These are phyloP conservation scores for Aspergillus wentii DNA, from an alignment of 495 filamentous ascomycete species.

Conservation along the genomic window DNA sequence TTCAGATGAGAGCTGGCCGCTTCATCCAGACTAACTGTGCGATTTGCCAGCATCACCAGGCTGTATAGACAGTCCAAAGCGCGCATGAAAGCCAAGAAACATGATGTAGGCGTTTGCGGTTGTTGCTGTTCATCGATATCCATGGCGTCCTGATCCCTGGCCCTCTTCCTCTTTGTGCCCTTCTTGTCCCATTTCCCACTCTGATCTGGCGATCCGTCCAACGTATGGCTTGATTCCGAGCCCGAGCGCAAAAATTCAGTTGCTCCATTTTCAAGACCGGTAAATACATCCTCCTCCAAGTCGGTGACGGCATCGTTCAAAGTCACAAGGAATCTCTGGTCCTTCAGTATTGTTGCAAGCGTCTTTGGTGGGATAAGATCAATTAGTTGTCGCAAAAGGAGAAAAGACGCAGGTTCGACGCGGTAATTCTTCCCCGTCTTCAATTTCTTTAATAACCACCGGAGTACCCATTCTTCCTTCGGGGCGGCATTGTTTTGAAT, in stretches of 20 bases:
- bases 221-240: constrained; percentile 35
- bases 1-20: constrained; percentile 49
- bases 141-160: constrained; percentile 29
- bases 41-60: constrained; percentile 21
- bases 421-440: constrained; percentile 39
- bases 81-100: constrained; percentile 36
- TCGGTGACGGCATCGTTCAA: constrained; percentile 35
- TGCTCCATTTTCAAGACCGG: constrained; percentile 21
- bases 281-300: constrained; percentile 31
- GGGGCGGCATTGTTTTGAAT: constrained; percentile 26
- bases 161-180: constrained; percentile 41
- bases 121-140: constrained; percentile 31
- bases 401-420: constrained; percentile 41
- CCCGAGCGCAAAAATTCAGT: constrained; percentile 19
- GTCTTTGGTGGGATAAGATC: constrained; percentile 38
- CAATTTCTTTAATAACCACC: constrained; percentile 63
- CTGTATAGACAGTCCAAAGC: constrained; percentile 36
- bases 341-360: constrained; percentile 43
- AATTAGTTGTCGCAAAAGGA: constrained; percentile 44
- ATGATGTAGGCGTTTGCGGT: constrained; percentile 31
- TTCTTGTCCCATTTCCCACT: constrained; percentile 30
- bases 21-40: constrained; percentile 22
- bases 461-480: constrained; percentile 62
- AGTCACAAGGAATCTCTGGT: constrained; percentile 45
- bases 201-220: constrained; percentile 27